Conservation (phyloP, 371 early-diverging fungal species). For the Lichtheimia hyalospora region DNA sequence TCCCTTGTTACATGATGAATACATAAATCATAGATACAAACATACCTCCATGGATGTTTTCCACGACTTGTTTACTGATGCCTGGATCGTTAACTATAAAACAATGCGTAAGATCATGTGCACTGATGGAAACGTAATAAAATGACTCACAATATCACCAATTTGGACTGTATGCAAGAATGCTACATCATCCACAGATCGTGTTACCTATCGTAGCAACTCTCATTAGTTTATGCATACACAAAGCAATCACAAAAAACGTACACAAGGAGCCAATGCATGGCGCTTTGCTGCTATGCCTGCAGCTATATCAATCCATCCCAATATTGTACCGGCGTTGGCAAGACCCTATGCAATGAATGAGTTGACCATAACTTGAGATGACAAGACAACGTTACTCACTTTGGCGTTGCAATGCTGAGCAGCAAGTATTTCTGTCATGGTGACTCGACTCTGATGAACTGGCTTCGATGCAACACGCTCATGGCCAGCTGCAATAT, state of each 20-base stretch:
- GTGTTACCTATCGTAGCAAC: conserved; percentile 48
- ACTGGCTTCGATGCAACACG: conserved; percentile 37
- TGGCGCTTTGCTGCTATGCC: conserved; percentile 73
- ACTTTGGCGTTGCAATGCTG: conserved; percentile 48
- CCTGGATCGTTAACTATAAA: conserved; percentile 54
- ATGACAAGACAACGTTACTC: not conserved
- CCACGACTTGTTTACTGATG: conserved; percentile 72
- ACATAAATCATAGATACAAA: too few species aligned
- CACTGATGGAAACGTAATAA: not conserved
- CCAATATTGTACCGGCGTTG: conserved; percentile 61
- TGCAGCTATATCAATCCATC: conserved; percentile 77
- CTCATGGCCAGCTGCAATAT: conserved; percentile 39
- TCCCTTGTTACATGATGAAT: too few species aligned
- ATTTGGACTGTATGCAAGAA: conserved; percentile 67
- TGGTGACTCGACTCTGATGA: conserved; percentile 44
- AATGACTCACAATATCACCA: conserved; percentile 57
- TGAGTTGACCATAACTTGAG: not conserved
- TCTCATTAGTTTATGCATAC: not conserved
- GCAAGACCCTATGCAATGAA: conserved; percentile 44
- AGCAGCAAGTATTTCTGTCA: conserved; percentile 54
- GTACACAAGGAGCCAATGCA: conserved; percentile 56
- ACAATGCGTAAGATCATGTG: not conserved
- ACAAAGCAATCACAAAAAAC: not conserved
- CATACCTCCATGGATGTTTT: conserved; percentile 73
- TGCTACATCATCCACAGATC: conserved; percentile 70